Evolutionary conservation across 305 asterid species (phyloP).

Genomic region (Fraxinus xanthoxyloides): DNA sequence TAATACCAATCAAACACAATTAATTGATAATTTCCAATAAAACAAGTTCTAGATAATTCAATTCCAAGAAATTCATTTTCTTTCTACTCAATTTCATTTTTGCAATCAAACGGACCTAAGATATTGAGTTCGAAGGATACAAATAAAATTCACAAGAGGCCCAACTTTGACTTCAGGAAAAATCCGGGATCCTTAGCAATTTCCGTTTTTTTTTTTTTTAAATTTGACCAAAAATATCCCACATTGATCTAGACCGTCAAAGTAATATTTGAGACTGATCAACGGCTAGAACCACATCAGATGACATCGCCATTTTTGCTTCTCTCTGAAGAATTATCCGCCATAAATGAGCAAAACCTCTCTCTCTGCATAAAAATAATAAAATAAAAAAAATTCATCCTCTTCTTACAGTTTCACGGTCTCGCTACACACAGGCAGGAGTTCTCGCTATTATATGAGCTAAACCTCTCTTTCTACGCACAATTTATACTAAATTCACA

Average conservation of each 20-base stretch:
- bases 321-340: constrained; percentile 16
- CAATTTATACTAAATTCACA: constrained; percentile 24
- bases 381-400: not conserved
- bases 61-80: no score
- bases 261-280: constrained; percentile 10
- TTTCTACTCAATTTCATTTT: no score
- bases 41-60: no score
- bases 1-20: no score
- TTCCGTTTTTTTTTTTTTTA: no score
- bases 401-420: constrained; percentile 12
- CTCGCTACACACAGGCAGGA: constrained; percentile 15
- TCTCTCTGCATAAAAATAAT: constrained; percentile 14
- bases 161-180: not conserved
- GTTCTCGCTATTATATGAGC: constrained; percentile 24
- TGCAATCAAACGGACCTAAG: no score
- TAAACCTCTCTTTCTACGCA: constrained; percentile 34
- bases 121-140: no score
- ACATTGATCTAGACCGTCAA: constrained; percentile 26
- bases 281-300: constrained; percentile 21
- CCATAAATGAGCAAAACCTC: not conserved
- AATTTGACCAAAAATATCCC: not conserved
- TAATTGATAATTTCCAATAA: no score
- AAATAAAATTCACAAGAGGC: not conserved
- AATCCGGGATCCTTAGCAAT: not conserved
- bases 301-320: constrained; percentile 20